These are phyloP conservation scores for Amylocarpus encephaloides DNA, from an alignment of 2,329 filamentous ascomycete species.

Conservation along the genomic window DNA sequence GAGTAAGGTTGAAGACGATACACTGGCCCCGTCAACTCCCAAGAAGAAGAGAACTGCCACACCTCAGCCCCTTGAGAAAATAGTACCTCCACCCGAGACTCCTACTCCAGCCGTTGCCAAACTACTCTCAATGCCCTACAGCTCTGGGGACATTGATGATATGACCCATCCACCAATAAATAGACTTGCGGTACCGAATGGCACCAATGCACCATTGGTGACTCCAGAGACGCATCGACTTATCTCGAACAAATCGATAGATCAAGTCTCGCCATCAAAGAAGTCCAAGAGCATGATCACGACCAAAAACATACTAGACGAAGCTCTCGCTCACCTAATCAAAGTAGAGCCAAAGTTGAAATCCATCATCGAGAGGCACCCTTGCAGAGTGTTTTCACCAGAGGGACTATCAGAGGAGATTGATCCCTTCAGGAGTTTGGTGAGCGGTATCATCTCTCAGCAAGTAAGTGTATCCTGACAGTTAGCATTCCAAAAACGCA, in stretches of 20 bases:
- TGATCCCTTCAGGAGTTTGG: conserved; percentile 80
- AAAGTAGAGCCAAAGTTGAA: conserved; percentile 66
- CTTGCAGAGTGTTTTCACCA: conserved; percentile 73
- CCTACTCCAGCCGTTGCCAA: conserved; percentile 44
- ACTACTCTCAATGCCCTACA: conserved; percentile 39
- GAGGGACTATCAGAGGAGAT: conserved; percentile 77
- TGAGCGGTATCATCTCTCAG: conserved; percentile 87
- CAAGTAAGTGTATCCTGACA: conserved; percentile 45
- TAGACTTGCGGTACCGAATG: conserved; percentile 56
- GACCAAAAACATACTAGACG: conserved; percentile 65
- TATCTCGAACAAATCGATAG: conserved; percentile 45
- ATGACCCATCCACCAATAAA: conserved; percentile 28
- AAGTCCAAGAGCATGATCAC: conserved; percentile 35
- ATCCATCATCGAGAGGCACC: conserved; percentile 64
- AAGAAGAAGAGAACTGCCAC: conserved; percentile 22
- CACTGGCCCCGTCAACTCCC: conserved; percentile 23
- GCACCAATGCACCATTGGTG: conserved; percentile 64
- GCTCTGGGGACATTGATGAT: conserved; percentile 36
- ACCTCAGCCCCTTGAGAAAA: background rate
- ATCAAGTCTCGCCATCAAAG: conserved; percentile 52
- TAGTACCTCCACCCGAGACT: conserved; percentile 33
- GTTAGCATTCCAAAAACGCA: background rate
- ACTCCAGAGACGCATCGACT: conserved; percentile 64
- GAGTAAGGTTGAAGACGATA: conserved; percentile 15
- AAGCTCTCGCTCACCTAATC: conserved; percentile 70